phyloP scores from a whole-genome alignment of 495 filamentous ascomycete genomes.

The Sabuloglossum arenarium region DNA sequence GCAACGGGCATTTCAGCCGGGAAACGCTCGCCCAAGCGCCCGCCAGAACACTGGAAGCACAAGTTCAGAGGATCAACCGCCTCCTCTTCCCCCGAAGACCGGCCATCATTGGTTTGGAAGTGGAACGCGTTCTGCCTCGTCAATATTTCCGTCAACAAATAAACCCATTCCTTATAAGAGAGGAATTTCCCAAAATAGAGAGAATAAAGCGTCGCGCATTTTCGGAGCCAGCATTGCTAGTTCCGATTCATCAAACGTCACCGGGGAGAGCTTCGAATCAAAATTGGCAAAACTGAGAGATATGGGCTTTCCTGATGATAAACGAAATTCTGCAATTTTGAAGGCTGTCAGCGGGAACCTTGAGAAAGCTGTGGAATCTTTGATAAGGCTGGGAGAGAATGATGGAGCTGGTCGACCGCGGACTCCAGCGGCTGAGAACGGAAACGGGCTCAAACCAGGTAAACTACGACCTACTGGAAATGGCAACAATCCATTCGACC shows the following conservation, averaged over 20 bases:
- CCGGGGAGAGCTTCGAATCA: slow-evolving; percentile 34
- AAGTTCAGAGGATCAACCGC: slow-evolving; percentile 34
- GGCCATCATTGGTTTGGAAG: slow-evolving; percentile 50
- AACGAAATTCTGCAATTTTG: slow-evolving; percentile 56
- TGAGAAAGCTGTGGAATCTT: slow-evolving; percentile 61
- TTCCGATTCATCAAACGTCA: slow-evolving; percentile 6
- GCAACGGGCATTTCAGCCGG: slow-evolving; percentile 31
- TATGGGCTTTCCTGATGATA: slow-evolving; percentile 84
- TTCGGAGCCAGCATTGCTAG: slow-evolving; percentile 46
- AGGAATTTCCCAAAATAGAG: neutral
- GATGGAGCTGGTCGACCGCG: slow-evolving; percentile 16
- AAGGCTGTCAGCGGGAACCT: slow-evolving; percentile 65
- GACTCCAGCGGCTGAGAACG: slow-evolving; percentile 16
- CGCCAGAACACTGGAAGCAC: slow-evolving; percentile 29
- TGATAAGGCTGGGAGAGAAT: slow-evolving; percentile 60
- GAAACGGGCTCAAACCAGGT: slow-evolving; percentile 13
- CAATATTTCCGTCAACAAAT: slow-evolving; percentile 31
- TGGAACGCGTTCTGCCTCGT: slow-evolving; percentile 46
- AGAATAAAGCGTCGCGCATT: slow-evolving; percentile 37
- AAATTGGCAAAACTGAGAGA: slow-evolving; percentile 64
- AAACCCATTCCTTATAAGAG: neutral
- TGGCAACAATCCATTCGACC: neutral
- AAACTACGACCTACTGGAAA: neutral
- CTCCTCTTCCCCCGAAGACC: slow-evolving; percentile 71
- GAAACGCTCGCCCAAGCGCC: slow-evolving; percentile 11